Evolutionary conservation across 2,329 filamentous ascomycete genomes (phyloP).

Genomic region (Paramyrothecium sp.): DNA sequence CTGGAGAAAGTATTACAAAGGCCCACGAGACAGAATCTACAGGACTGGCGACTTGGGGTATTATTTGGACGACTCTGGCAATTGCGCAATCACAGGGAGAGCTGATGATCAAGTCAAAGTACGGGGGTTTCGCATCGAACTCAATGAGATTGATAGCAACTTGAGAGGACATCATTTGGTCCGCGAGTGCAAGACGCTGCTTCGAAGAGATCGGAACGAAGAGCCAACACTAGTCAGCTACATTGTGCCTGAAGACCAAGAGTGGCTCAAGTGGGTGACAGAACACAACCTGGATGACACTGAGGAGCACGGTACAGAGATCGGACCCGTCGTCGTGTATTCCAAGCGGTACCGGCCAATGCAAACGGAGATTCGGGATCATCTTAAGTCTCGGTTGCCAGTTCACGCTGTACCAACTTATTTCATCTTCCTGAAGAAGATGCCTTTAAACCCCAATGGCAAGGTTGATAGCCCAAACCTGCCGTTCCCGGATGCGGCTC

Average conservation of each 20-base stretch:
- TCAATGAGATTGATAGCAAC: slow-evolving; percentile 88
- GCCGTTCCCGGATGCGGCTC: slow-evolving; percentile 75
- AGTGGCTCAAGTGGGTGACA: slow-evolving; percentile 67
- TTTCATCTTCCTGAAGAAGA: slow-evolving; percentile 35
- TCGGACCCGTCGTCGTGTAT: slow-evolving; percentile 41
- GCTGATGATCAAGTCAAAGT: slow-evolving; percentile 73
- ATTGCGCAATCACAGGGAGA: slow-evolving; percentile 76
- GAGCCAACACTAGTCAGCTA: slow-evolving; percentile 86
- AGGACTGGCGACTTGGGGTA: slow-evolving; percentile 82
- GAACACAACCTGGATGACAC: background rate
- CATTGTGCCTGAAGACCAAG: slow-evolving; percentile 75
- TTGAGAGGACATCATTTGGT: slow-evolving; percentile 73
- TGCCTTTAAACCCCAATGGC: slow-evolving; percentile 74
- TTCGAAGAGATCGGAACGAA: slow-evolving; percentile 46
- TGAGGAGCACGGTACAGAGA: slow-evolving; percentile 49
- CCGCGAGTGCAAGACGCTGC: slow-evolving; percentile 80
- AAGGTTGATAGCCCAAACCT: slow-evolving; percentile 78
- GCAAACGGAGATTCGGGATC: slow-evolving; percentile 55
- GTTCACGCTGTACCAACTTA: slow-evolving; percentile 30
- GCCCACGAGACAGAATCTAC: slow-evolving; percentile 83
- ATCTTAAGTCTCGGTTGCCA: slow-evolving; percentile 62
- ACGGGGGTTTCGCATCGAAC: slow-evolving; percentile 91
- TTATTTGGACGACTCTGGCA: slow-evolving; percentile 64
- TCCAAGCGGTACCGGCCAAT: slow-evolving; percentile 43
- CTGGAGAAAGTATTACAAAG: slow-evolving; percentile 77